Percentiles rank a stretch among this genome's conserved stretches.
Conservation (phyloP, 1,139 yeast species). For the Hansenula lynferdii region DNA sequence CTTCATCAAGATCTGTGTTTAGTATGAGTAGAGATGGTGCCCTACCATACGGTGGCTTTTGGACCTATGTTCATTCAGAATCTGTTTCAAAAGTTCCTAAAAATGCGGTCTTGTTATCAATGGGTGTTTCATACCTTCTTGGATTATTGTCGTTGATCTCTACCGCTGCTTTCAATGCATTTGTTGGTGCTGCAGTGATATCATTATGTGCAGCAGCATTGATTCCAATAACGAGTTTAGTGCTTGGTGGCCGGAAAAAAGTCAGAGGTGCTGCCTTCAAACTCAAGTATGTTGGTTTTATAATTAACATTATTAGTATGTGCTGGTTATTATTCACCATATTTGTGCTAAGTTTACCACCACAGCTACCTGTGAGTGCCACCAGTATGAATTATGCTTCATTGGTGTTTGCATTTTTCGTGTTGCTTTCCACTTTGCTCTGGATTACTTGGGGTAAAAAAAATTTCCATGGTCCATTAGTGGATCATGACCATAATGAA, state of each 20-base stretch:
- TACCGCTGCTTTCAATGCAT: slow-evolving; percentile 75
- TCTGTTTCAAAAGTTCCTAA: slow-evolving; percentile 61
- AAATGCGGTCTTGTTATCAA: slow-evolving; percentile 68
- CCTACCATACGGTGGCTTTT: slow-evolving; percentile 59
- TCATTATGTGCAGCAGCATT: slow-evolving; percentile 75
- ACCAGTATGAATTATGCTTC: slow-evolving; percentile 72
- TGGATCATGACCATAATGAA: slow-evolving; percentile 44
- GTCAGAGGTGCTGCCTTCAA: slow-evolving; percentile 70
- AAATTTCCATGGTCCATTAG: slow-evolving; percentile 61
- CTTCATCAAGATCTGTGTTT: slow-evolving; percentile 83
- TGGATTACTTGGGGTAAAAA: slow-evolving; percentile 57
- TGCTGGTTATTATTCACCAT: slow-evolving; percentile 58
- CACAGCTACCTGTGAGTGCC: slow-evolving; percentile 60
- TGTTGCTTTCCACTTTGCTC: slow-evolving; percentile 42
- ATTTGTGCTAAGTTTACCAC: slow-evolving; percentile 67
- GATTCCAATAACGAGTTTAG: slow-evolving; percentile 61
- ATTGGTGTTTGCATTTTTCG: slow-evolving; percentile 49
- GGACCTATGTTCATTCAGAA: slow-evolving; percentile 59
- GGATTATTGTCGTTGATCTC: slow-evolving; percentile 67
- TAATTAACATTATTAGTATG: slow-evolving; percentile 55
- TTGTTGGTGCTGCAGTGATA: slow-evolving; percentile 82
- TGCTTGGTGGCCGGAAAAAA: slow-evolving; percentile 57
- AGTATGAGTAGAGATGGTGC: slow-evolving; percentile 91
- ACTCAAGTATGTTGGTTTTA: slow-evolving; percentile 60
- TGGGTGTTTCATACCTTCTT: slow-evolving; percentile 54